These are phyloP conservation scores for Mortierella sp. DNA, from an alignment of 371 early-diverging fungal species.

Conservation along the genomic window DNA sequence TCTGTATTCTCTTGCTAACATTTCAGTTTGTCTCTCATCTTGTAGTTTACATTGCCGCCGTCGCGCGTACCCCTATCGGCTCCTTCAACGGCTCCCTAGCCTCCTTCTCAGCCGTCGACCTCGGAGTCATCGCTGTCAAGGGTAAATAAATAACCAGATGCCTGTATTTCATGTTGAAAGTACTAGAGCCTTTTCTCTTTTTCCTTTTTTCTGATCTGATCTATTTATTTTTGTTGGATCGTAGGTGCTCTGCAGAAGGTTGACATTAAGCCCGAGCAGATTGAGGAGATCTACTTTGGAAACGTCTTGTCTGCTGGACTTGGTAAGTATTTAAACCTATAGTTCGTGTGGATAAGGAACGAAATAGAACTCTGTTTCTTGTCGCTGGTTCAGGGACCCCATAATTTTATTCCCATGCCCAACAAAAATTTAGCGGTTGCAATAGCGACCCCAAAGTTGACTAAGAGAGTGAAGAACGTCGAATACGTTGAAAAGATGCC, in stretches of 20 bases:
- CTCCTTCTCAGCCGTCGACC: conserved; percentile 86
- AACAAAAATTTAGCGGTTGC: conserved; percentile 15
- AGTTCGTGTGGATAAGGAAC: neutral
- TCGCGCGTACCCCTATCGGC: conserved; percentile 95
- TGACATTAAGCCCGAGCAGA: conserved; percentile 73
- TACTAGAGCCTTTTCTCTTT: neutral
- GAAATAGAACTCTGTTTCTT: too few relatives aligned
- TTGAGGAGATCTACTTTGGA: conserved; percentile 91
- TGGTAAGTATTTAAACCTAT: conserved; percentile 24
- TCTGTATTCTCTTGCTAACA: neutral
- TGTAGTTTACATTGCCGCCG: conserved; percentile 88
- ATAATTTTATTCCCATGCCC: conserved; percentile 21
- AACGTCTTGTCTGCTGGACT: conserved; percentile 89
- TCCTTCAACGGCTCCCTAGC: conserved; percentile 92
- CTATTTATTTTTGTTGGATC: neutral
- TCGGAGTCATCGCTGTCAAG: conserved; percentile 92
- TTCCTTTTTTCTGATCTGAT: conserved; percentile 2
- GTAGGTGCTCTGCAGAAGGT: conserved; percentile 81
- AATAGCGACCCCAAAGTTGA: neutral
- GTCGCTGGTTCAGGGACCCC: too few relatives aligned
- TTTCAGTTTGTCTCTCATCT: neutral
- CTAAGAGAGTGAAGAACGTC: too few relatives aligned
- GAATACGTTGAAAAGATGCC: too few relatives aligned
- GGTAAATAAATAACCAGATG: conserved; percentile 62
- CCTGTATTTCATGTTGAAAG: neutral